phyloP scores from a whole-genome alignment of 2,329 filamentous ascomycete genomes.

The Colletotrichum melonis region DNA sequence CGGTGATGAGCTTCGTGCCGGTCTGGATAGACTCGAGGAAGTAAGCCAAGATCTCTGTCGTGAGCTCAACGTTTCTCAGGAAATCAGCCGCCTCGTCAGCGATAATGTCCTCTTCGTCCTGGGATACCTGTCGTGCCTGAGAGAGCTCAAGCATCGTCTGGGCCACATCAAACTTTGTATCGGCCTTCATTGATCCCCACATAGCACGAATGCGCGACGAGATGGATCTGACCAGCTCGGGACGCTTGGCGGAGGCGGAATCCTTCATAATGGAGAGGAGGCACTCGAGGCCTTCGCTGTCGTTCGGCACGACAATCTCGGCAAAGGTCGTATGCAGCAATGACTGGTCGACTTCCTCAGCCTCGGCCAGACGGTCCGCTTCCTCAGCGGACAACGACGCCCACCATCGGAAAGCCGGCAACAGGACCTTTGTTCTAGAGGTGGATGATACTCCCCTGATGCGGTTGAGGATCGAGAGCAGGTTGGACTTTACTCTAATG shows the following conservation, averaged over 20 bases:
- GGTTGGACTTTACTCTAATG: slow-evolving; percentile 73
- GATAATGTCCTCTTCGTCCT: slow-evolving; percentile 50
- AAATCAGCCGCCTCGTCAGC: slow-evolving; percentile 76
- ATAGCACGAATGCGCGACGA: slow-evolving; percentile 78
- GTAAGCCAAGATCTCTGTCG: slow-evolving; percentile 75
- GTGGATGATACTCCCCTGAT: slow-evolving; percentile 77
- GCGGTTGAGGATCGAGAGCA: slow-evolving; percentile 79
- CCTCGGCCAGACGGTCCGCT: slow-evolving; percentile 54
- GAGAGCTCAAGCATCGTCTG: slow-evolving; percentile 72
- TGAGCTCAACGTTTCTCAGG: slow-evolving; percentile 78
- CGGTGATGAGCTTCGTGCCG: slow-evolving; percentile 77
- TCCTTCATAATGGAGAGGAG: slow-evolving; percentile 61
- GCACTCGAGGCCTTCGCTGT: slow-evolving; percentile 61
- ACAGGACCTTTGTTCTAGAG: slow-evolving; percentile 78
- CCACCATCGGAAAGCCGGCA: slow-evolving; percentile 82
- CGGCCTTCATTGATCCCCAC: slow-evolving; percentile 78
- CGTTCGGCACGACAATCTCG: slow-evolving; percentile 65
- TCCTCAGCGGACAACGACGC: slow-evolving; percentile 63
- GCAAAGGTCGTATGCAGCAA: slow-evolving; percentile 58
- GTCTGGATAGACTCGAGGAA: slow-evolving; percentile 82
- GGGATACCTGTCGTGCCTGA: slow-evolving; percentile 59
- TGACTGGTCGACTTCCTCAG: slow-evolving; percentile 55
- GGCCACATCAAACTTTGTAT: slow-evolving; percentile 69
- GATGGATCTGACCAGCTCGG: slow-evolving; percentile 70
- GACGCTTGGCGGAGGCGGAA: slow-evolving; percentile 50